Percentiles rank a stretch among this genome's conserved stretches.
Conservation (phyloP, 768 basidiomycete species). For the Boletus sensibilis region DNA sequence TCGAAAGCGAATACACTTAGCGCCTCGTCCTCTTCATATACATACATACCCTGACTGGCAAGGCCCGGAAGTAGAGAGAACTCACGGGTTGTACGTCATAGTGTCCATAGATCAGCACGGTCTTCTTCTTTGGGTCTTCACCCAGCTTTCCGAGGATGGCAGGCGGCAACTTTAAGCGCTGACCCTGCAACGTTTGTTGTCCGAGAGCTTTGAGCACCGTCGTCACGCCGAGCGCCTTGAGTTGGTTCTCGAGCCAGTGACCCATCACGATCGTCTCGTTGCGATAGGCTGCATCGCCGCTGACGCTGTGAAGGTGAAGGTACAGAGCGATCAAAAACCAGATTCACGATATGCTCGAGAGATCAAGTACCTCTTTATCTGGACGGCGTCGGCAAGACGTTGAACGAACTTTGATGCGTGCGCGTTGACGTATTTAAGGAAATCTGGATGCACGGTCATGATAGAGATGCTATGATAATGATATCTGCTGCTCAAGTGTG, state of each 20-base stretch:
- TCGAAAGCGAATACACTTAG: not conserved
- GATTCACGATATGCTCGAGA: not conserved
- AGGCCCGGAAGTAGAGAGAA: not conserved
- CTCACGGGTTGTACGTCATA: constrained; percentile 92
- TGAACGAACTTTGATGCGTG: constrained; percentile 75
- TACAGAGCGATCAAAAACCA: not conserved
- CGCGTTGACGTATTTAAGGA: constrained; percentile 56
- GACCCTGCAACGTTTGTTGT: constrained; percentile 66
- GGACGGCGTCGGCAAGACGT: constrained; percentile 77
- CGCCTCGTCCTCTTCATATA: not conserved
- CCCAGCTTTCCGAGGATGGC: constrained; percentile 82
- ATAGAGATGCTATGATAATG: not conserved
- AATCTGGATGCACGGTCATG: constrained; percentile 37
- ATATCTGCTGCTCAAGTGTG: not conserved
- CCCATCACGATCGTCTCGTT: constrained; percentile 85
- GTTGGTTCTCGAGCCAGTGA: constrained; percentile 70
- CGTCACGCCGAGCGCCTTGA: constrained; percentile 74
- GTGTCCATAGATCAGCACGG: constrained; percentile 90
- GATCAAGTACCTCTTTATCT: constrained; percentile 65
- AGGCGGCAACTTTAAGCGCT: constrained; percentile 74
- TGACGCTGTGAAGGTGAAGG: constrained; percentile 45
- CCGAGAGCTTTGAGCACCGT: constrained; percentile 78
- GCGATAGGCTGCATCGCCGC: constrained; percentile 68
- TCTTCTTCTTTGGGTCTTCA: constrained; percentile 86
- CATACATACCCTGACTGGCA: not conserved